These are phyloP conservation scores for Anaeramoeba flamelloides DNA, from an alignment of 78 protist genomes.

Conservation along the genomic window DNA sequence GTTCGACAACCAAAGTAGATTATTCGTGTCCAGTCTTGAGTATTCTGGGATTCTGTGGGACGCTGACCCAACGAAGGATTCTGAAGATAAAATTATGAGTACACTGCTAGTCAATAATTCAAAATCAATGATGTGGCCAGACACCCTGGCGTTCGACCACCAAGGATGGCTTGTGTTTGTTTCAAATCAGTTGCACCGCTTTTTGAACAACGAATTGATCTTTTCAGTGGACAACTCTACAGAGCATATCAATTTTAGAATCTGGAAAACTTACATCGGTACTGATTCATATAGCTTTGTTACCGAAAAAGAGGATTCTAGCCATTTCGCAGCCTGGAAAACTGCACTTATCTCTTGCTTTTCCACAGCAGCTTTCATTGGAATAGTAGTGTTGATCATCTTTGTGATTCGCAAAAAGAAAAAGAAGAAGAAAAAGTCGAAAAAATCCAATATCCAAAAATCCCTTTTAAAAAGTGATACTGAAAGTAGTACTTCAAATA, in stretches of 20 bases:
- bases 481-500: too few relatives aligned
- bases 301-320: too few relatives aligned
- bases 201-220: not conserved
- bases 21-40: conserved; percentile 1
- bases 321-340: too few relatives aligned
- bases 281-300: not conserved
- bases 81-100: not conserved
- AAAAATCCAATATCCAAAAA: too few relatives aligned
- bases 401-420: too few relatives aligned
- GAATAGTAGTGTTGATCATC: too few relatives aligned
- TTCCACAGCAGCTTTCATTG: too few relatives aligned
- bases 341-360: too few relatives aligned
- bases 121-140: conserved; percentile 1
- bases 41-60: not conserved
- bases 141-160: conserved; percentile 5
- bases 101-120: not conserved
- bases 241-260: not conserved
- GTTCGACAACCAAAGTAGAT: not conserved
- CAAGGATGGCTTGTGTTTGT: conserved; percentile 1
- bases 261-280: not conserved
- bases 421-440: too few relatives aligned
- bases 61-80: not conserved
- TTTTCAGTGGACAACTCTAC: not conserved
- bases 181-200: not conserved
- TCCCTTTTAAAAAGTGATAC: too few relatives aligned